Evolutionary conservation across 2,329 filamentous ascomycete genomes (phyloP), one percentile per base, ranked within the genome.

Genomic region (Sporothrix schenckii): DNA sequence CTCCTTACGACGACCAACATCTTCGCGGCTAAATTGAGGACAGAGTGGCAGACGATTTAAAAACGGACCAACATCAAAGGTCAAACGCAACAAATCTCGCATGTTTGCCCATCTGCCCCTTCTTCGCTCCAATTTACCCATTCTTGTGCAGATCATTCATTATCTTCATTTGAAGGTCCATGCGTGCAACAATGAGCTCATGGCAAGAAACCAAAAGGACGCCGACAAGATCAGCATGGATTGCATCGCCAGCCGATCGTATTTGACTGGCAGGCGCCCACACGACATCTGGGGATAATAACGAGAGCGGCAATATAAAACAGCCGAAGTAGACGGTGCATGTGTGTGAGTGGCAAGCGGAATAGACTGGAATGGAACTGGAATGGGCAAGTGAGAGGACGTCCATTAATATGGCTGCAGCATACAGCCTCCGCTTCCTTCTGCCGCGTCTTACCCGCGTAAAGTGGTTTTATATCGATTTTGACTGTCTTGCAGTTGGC

Each of bases 101-200:
- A 19, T 4, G 21, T 24, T 24, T 19, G 14, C 2, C 34, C 10
- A 2, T 14, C 10, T 34, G 19, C 24, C 44, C 14, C 24, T 41
- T 54, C 27, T 6, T 67, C 49, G 49, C 65, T 53, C 39, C 65
- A 34, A 34, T 50, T 54, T 11, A n/a, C 50, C 50, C 65, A 54
- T 66, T 54, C n/a, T 6, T 50, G 0, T 16, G 49, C 39, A 27
- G 34, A 52, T 68, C 41, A 24, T 13, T 68, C 30, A 30, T 41
- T 13, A 3, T 58, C 34, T 21, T 68, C 34, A 39, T 68, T 58
- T 68, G 39, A 21, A 14, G 0, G 34, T 56, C 66, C 47, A 68
- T 68, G 66, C 66, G 14, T 6, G 50, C n/a, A 14, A 30, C 34
- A 21, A 56, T 30, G 2, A 19, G 11, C n/a, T 47, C n/a, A 16